Evolutionary conservation across 306 rosid genomes (phyloP).

Genomic region (Spatholobus suberectus): DNA sequence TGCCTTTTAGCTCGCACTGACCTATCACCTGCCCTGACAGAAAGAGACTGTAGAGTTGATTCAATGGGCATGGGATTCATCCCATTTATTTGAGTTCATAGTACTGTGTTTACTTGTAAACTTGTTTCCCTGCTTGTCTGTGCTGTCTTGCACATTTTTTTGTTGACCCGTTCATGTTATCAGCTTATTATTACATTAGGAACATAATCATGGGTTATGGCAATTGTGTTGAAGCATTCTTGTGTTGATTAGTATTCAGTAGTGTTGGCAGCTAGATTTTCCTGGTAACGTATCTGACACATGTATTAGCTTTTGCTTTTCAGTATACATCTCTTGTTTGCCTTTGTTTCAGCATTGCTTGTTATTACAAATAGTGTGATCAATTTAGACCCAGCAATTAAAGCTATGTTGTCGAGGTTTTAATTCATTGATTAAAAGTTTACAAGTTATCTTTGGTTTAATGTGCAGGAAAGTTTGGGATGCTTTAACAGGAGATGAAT

Average conservation of each 20-base stretch:
- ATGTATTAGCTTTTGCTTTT: background rate
- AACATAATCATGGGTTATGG: slow-evolving; percentile 24
- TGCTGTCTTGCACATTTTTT: background rate
- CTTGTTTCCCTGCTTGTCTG: background rate
- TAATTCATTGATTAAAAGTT: background rate
- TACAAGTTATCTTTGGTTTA: slow-evolving; percentile 32
- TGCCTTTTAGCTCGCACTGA: background rate
- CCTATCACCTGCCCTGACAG: background rate
- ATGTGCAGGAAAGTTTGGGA: slow-evolving; percentile 95
- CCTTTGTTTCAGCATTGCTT: background rate
- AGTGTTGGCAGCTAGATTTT: background rate
- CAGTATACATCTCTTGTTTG: background rate
- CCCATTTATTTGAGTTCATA: background rate
- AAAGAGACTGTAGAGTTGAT: background rate
- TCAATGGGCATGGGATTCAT: background rate
- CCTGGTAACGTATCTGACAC: background rate
- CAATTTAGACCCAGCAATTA: background rate
- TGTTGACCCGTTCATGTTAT: background rate
- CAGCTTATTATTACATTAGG: background rate
- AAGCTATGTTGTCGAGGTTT: background rate
- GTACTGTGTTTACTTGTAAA: background rate
- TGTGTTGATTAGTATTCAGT: background rate
- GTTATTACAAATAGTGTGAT: background rate
- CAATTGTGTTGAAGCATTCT: background rate
- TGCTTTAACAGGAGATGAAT: slow-evolving; percentile 90